Evolutionary conservation across 108 stramenopile genomes (phyloP).

Genomic region (Cyclotella distinguenda): DNA sequence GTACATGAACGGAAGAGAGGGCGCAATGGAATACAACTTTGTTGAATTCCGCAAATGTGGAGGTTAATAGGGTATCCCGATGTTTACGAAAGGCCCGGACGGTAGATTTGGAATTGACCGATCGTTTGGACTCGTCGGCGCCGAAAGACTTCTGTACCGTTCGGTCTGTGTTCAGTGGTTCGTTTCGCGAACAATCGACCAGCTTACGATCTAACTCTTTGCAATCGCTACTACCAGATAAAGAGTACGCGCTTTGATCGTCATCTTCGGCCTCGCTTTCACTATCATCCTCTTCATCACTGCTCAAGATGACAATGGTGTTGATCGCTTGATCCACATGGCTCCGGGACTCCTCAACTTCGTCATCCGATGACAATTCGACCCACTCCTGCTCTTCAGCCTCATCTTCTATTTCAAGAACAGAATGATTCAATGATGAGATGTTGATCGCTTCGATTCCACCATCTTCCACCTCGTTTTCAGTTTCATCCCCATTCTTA

Average conservation of each 20-base stretch:
- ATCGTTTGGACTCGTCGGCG: not conserved
- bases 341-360: constrained; percentile 7
- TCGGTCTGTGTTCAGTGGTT: too few relatives aligned
- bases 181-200: too few relatives aligned
- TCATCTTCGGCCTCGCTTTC: constrained; percentile 29
- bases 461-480: not conserved
- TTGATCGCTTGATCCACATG: constrained; percentile 35
- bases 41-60: constrained; percentile 60
- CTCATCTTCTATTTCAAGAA: too few relatives aligned
- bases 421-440: too few relatives aligned
- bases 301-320: constrained; percentile 47
- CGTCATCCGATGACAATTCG: constrained; percentile 29
- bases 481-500: not conserved
- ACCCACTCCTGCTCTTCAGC: constrained; percentile 20
- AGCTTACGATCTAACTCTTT: too few relatives aligned
- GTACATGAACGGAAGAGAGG: constrained; percentile 50
- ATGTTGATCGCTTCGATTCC: not conserved
- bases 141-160: too few relatives aligned
- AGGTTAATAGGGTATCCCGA: constrained; percentile 48
- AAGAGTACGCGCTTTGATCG: constrained; percentile 14
- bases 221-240: constrained; percentile 27
- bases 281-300: constrained; percentile 43
- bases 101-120: not conserved
- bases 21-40: constrained; percentile 44
- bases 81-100: constrained; percentile 45